Percentiles rank a stretch among this genome's conserved stretches.
phyloP scores from a whole-genome alignment of 2,329 filamentous ascomycete genomes.

The Fusarium sarcochroum region DNA sequence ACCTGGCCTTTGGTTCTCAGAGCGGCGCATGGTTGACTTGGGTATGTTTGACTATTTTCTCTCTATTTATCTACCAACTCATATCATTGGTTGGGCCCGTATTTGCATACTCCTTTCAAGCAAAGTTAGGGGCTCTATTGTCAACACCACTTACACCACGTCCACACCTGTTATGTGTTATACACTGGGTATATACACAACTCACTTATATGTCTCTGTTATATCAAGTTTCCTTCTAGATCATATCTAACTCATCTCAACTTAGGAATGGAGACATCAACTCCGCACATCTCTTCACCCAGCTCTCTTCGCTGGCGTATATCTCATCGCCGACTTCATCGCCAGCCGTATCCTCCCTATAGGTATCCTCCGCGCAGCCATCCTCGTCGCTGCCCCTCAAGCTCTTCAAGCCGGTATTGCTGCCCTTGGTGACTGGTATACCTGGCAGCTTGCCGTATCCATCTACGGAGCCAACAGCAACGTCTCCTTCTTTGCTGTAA shows the following conservation, averaged over 20 bases:
- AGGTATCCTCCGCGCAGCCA: conserved; percentile 70
- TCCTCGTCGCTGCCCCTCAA: conserved; percentile 81
- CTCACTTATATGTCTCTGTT: background rate
- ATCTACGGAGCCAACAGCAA: conserved; percentile 77
- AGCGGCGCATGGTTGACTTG: conserved; percentile 95
- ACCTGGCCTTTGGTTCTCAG: conserved; percentile 81
- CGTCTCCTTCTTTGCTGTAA: conserved; percentile 78
- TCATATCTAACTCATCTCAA: conserved; percentile 30
- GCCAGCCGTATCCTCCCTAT: conserved; percentile 67
- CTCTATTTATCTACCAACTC: background rate
- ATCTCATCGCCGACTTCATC: conserved; percentile 72
- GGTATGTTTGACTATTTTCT: conserved; percentile 69
- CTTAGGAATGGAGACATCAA: conserved; percentile 90
- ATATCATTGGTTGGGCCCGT: background rate
- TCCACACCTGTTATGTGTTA: too few relatives aligned
- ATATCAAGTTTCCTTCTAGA: background rate
- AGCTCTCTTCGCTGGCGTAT: conserved; percentile 83
- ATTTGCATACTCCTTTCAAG: background rate
- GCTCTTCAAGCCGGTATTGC: conserved; percentile 83
- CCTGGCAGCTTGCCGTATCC: conserved; percentile 83
- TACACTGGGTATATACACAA: background rate
- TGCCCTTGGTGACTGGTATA: conserved; percentile 85
- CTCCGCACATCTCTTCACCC: conserved; percentile 94
- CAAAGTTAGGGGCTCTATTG: background rate
- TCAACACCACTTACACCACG: conserved; percentile 27